Evolutionary conservation across 192 early-diverging fungal species (phyloP).

Genomic region (Coemansia sp.): DNA sequence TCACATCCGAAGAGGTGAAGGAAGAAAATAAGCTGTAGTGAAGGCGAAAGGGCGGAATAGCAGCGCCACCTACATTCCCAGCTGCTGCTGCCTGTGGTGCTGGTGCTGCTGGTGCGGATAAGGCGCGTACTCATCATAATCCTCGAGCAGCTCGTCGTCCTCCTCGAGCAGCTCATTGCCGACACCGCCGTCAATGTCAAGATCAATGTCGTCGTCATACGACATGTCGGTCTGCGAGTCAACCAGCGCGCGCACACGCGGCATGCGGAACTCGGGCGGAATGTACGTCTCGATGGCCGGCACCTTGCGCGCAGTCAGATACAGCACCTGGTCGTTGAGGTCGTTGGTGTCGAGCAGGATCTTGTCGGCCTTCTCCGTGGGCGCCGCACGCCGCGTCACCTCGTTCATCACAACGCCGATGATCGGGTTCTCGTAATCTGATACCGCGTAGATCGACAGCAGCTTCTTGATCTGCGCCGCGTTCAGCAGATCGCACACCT

Average conservation of each 20-base stretch:
- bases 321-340: conserved; percentile 62
- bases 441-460: conserved; percentile 90
- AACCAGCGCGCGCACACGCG: conserved; percentile 44
- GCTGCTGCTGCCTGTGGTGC: neutral
- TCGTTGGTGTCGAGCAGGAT: conserved; percentile 82
- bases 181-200: conserved; percentile 35
- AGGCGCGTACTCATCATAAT: conserved; percentile 13
- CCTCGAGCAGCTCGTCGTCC: conserved; percentile 8
- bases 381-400: conserved; percentile 78
- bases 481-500: conserved; percentile 96
- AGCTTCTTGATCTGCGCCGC: conserved; percentile 98
- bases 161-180: conserved; percentile 9
- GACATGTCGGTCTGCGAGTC: conserved; percentile 53
- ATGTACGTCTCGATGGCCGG: conserved; percentile 73
- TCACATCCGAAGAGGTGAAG: too few species aligned
- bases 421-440: conserved; percentile 93
- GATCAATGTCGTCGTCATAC: conserved; percentile 40
- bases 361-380: conserved; percentile 87
- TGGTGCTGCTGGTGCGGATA: conserved; percentile 11
- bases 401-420: conserved; percentile 88
- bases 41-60: neutral
- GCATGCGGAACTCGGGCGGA: conserved; percentile 64
- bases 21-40: neutral
- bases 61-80: neutral
- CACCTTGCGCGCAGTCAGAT: conserved; percentile 63